These are phyloP conservation scores for Priceomyces haplophilus DNA, from an alignment of 805 yeast genomes.

Conservation along the genomic window DNA sequence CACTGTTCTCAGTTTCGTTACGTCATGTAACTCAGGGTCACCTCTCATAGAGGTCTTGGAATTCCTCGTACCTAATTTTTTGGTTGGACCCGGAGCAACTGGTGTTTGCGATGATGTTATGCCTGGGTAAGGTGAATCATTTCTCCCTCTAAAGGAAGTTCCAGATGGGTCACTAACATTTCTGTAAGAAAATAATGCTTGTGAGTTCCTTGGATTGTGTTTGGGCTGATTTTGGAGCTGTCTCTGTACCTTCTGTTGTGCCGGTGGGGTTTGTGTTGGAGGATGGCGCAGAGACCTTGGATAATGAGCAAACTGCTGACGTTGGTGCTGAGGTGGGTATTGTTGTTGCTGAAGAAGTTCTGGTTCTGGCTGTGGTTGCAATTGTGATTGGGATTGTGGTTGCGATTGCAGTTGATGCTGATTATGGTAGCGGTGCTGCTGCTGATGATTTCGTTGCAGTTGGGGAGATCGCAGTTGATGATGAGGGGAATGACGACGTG, in stretches of 20 bases:
- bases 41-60: neutral
- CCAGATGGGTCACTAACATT: slow-evolving; percentile 20
- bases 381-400: neutral
- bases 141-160: slow-evolving; percentile 1
- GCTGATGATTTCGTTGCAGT: slow-evolving; percentile 1
- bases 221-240: slow-evolving; percentile 1
- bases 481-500: neutral
- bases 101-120: slow-evolving; percentile 11
- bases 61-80: neutral
- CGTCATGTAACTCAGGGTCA: neutral
- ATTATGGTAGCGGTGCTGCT: neutral
- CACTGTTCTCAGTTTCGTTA: slow-evolving; percentile 2
- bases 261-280: slow-evolving; percentile 14
- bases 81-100: neutral
- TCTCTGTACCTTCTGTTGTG: slow-evolving; percentile 8
- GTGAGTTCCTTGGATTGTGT: slow-evolving; percentile 28
- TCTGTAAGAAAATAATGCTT: slow-evolving; percentile 31
- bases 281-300: neutral
- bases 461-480: neutral
- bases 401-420: neutral
- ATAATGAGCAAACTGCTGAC: neutral
- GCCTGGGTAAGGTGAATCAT: slow-evolving; percentile 23
- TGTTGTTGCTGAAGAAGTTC: neutral
- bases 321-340: neutral
- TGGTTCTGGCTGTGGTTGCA: neutral